Conservation (phyloP, 768 basidiomycete genomes). For the Leccinum boreale region DNA sequence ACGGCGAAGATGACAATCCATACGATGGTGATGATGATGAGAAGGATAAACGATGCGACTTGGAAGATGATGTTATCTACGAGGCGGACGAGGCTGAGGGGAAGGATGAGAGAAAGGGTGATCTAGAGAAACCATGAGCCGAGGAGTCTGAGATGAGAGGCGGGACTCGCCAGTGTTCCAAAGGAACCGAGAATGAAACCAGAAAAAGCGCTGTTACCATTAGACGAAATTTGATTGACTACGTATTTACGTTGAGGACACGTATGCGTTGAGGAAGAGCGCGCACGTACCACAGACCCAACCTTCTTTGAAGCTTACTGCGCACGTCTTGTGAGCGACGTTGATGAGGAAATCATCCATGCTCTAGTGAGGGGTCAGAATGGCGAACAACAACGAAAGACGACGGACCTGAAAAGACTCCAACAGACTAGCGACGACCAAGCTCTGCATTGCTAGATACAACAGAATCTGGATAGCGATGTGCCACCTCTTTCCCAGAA, state of each 20-base stretch:
- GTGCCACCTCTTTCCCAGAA: constrained; percentile 25
- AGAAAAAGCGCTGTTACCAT: constrained; percentile 14
- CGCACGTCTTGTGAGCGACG: constrained; percentile 25
- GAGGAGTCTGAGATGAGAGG: background rate
- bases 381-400: background rate
- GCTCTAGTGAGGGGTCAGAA: constrained; percentile 7
- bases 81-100: constrained; percentile 22
- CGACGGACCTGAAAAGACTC: constrained; percentile 24
- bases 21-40: constrained; percentile 16
- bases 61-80: constrained; percentile 26
- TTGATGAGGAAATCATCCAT: constrained; percentile 24
- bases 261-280: background rate
- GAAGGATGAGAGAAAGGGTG: constrained; percentile 17
- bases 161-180: constrained; percentile 16
- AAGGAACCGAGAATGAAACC: constrained; percentile 23
- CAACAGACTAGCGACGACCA: constrained; percentile 22
- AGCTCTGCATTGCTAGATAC: constrained; percentile 20
- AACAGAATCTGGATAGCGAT: constrained; percentile 16
- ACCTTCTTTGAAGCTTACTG: constrained; percentile 21
- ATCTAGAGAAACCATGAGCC: constrained; percentile 13
- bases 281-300: constrained; percentile 21
- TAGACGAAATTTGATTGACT: constrained; percentile 12
- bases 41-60: constrained; percentile 19
- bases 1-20: constrained; percentile 19
- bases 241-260: background rate